A percentile compares a stretch with the other conserved stretches of the same genome.
These are phyloP conservation scores for Persicaria tinctoria DNA, from an alignment of 148 eudicot species.

Conservation along the genomic window DNA sequence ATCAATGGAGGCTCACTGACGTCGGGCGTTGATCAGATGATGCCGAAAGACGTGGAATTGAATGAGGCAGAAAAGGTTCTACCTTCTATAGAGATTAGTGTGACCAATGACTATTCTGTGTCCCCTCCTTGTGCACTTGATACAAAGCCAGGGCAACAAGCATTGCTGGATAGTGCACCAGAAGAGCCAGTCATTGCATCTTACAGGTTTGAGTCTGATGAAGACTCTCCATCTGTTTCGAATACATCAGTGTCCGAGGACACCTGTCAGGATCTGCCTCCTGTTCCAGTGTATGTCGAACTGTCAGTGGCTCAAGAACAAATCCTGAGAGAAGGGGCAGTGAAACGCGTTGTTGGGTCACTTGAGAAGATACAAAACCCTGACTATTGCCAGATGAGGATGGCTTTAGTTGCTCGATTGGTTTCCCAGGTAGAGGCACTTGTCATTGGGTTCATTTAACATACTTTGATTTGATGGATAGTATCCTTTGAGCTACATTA, in stretches of 20 bases:
- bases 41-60: slow-evolving; percentile 34
- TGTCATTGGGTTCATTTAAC: slow-evolving; percentile 18
- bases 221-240: slow-evolving; percentile 45
- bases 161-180: slow-evolving; percentile 21
- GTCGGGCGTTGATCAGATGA: slow-evolving; percentile 23
- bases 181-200: slow-evolving; percentile 33
- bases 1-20: slow-evolving; percentile 16
- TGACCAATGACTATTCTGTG: slow-evolving; percentile 24
- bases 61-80: slow-evolving; percentile 30
- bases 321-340: slow-evolving; percentile 42
- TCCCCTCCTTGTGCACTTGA: slow-evolving; percentile 34
- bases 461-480: slow-evolving; percentile 5
- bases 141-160: slow-evolving; percentile 26
- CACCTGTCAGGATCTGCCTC: slow-evolving; percentile 49
- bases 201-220: slow-evolving; percentile 41
- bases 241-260: slow-evolving; percentile 42
- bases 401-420: slow-evolving; percentile 75
- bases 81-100: slow-evolving; percentile 26
- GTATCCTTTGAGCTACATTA: background rate
- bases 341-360: slow-evolving; percentile 53
- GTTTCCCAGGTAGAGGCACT: slow-evolving; percentile 72
- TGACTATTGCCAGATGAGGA: slow-evolving; percentile 51
- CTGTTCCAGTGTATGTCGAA: slow-evolving; percentile 51
- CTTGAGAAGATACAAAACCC: slow-evolving; percentile 36
- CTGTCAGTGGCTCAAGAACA: slow-evolving; percentile 49